Evolutionary conservation across 1,284 basidiomycete species (phyloP), one percentile per base, ranked within the genome.

Genomic region (Flammula alnicola): DNA sequence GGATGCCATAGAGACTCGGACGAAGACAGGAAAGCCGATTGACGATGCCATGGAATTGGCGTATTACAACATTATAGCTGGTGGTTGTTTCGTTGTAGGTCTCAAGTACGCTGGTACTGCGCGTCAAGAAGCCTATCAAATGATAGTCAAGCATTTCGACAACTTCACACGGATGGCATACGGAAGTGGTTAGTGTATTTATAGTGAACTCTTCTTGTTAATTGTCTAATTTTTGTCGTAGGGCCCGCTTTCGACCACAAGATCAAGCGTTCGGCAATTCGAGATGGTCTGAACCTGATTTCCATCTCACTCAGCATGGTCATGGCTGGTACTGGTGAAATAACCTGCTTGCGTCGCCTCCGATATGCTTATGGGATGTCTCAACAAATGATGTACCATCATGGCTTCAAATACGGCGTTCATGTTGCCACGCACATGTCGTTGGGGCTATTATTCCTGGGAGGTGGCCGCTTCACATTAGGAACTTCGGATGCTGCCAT

Each of bases 321-420:
- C 42, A 94, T 98, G 90, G 92, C 95, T 0, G 97, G 97, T 2
- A 97, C 94, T 0, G 97, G 97, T 9, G 94, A 99, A 66, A 83
- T 98, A 36, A 90, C 89, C 43, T 88, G 93, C 54, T 76, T 99
- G 20, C 84, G 93, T 23, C 82, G 94, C n/a, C 77, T 98, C 10
- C 84, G 97, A 19, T 86, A 91, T 62, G 86, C 91, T 3, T 98
- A 95, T 63, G 95, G 94, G n/a, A 88, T 93, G 76, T 88, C 91
- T 63, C 86, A 89, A 49, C 85, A 84, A 41, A 65, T 74, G 22
- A 88, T 93, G 76, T 88, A 91, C 63, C 87, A 89, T 54, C 86
- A 85, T 23, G 77, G 83, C 1, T 83, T 88, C 68, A 85, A 88
- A 51, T 99, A 97, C 62, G 95, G 95, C 1, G 85, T 87, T 10